Conservation (phyloP, 768 basidiomycete genomes). For the Mycena galopus region DNA sequence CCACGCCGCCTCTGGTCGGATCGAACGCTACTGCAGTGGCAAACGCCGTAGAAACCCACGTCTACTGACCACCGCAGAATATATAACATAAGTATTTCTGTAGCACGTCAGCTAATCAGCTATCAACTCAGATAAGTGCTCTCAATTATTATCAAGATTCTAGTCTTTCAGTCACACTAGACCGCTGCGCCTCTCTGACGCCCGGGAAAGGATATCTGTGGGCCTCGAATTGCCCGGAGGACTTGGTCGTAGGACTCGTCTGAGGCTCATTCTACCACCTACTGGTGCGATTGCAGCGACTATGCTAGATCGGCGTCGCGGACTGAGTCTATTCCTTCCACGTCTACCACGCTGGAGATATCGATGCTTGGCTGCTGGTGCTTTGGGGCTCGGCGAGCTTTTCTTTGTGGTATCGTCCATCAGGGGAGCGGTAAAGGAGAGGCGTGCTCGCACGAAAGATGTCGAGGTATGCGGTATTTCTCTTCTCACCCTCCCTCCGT, state of each 20-base stretch:
- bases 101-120: too few relatives aligned
- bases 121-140: too few relatives aligned
- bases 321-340: constrained; percentile 13
- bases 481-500: constrained; percentile 17
- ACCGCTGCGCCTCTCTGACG: constrained; percentile 21
- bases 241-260: constrained; percentile 16
- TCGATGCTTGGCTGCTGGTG: too few relatives aligned
- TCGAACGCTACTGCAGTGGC: too few relatives aligned
- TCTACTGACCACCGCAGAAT: too few relatives aligned
- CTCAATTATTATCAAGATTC: too few relatives aligned
- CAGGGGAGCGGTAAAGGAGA: too few relatives aligned
- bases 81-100: too few relatives aligned
- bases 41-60: too few relatives aligned
- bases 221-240: constrained; percentile 3
- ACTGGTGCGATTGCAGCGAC: constrained; percentile 18
- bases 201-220: constrained; percentile 15
- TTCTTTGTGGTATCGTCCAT: neutral
- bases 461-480: too few relatives aligned
- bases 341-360: constrained; percentile 19
- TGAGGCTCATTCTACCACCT: neutral
- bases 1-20: too few relatives aligned
- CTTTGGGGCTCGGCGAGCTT: constrained; percentile 20
- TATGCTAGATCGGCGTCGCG: constrained; percentile 13
- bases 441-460: too few relatives aligned
- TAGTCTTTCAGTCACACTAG: constrained; percentile 28